A percentile compares a stretch with the other conserved stretches of the same genome.
Conservation (phyloP, 805 yeast genomes). For the Saccharomycopsis fodiens region DNA sequence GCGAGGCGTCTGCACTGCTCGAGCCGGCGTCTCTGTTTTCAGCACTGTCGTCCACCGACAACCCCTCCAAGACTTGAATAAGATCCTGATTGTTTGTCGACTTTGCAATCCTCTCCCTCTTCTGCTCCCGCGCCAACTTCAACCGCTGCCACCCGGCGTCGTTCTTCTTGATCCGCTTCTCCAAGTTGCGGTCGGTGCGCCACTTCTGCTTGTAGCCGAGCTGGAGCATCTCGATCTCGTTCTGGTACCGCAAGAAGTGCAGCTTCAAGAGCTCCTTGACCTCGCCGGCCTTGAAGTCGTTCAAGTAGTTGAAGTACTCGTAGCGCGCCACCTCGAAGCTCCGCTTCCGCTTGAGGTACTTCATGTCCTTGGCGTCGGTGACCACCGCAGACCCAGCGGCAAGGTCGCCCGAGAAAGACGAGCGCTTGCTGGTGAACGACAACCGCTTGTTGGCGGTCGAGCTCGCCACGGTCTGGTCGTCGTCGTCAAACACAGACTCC, state of each 20-base stretch:
- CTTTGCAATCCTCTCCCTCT: slow-evolving; percentile 1
- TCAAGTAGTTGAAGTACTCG: slow-evolving; percentile 38
- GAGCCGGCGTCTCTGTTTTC: neutral
- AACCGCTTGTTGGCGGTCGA: slow-evolving; percentile 11
- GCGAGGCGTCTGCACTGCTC: neutral
- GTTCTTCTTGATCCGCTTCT: neutral
- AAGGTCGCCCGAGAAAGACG: slow-evolving; percentile 1
- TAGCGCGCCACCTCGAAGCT: slow-evolving; percentile 37
- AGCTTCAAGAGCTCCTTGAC: slow-evolving; percentile 9
- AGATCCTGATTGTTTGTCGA: slow-evolving; percentile 4
- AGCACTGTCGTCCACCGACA: neutral
- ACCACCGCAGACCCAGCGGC: neutral
- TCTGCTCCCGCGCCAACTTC: neutral
- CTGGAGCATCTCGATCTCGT: slow-evolving; percentile 7
- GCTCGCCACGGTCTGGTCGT: slow-evolving; percentile 1
- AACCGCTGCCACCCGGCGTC: neutral
- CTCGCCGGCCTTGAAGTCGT: slow-evolving; percentile 24
- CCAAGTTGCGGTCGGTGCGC: neutral
- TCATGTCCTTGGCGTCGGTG: slow-evolving; percentile 28
- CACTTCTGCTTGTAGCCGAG: neutral
- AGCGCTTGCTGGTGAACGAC: slow-evolving; percentile 11
- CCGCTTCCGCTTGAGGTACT: slow-evolving; percentile 30
- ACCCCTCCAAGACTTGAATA: neutral
- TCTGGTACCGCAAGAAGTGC: slow-evolving; percentile 9
- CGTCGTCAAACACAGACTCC: slow-evolving; percentile 4